These are phyloP conservation scores for Aquanectria penicillioides DNA, from an alignment of 2,329 filamentous ascomycete species.

Conservation along the genomic window DNA sequence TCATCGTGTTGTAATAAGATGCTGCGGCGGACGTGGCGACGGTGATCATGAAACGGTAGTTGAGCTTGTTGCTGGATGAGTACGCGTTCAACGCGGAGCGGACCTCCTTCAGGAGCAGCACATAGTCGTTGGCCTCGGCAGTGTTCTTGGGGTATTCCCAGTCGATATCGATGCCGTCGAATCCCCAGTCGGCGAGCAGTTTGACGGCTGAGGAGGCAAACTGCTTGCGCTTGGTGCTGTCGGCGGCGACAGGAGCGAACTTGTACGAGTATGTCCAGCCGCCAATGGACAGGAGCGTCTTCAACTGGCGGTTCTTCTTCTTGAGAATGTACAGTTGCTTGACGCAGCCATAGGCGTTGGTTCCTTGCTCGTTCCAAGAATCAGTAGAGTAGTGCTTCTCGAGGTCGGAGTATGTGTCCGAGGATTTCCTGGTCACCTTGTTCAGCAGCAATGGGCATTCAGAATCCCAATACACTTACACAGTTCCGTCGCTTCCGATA, in stretches of 20 bases:
- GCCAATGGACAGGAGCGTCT: slow-evolving; percentile 83
- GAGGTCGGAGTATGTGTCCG: slow-evolving; percentile 56
- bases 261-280: slow-evolving; percentile 77
- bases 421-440: slow-evolving; percentile 40
- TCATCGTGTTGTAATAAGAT: slow-evolving; percentile 59
- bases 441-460: too few species aligned
- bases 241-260: slow-evolving; percentile 65
- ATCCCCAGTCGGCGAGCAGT: slow-evolving; percentile 74
- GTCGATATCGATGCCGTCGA: slow-evolving; percentile 67
- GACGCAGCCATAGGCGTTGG: slow-evolving; percentile 79
- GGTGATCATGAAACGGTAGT: slow-evolving; percentile 61
- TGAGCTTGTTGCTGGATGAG: slow-evolving; percentile 49
- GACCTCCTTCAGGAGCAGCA: slow-evolving; percentile 34
- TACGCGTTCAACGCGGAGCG: slow-evolving; percentile 56
- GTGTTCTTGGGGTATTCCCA: slow-evolving; percentile 62
- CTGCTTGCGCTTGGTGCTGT: slow-evolving; percentile 65
- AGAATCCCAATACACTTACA: slow-evolving; percentile 53
- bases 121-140: slow-evolving; percentile 47
- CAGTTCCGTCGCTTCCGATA: slow-evolving; percentile 56
- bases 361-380: slow-evolving; percentile 63
- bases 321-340: slow-evolving; percentile 83
- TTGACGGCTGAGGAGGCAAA: slow-evolving; percentile 77
- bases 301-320: slow-evolving; percentile 79
- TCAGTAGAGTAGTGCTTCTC: slow-evolving; percentile 77
- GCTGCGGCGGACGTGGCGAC: slow-evolving; percentile 61